These are phyloP conservation scores for Cicer chorassanicum DNA, from an alignment of 306 rosid species.

Conservation along the genomic window DNA sequence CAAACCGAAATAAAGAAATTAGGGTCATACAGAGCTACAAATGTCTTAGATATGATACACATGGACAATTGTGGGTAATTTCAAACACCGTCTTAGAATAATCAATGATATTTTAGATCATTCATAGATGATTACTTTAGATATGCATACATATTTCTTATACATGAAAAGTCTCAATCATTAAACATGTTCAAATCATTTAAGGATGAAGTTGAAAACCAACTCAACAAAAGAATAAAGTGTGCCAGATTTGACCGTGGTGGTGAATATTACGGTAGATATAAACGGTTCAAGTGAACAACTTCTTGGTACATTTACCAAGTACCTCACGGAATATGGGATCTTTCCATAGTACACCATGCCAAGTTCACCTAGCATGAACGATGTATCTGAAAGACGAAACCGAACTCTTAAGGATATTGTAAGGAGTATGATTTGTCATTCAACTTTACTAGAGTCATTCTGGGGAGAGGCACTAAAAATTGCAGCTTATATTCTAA, in stretches of 20 bases:
- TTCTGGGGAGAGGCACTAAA: too few relatives aligned
- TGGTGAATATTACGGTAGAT: not conserved
- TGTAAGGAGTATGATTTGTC: too few relatives aligned
- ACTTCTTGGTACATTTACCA: not conserved
- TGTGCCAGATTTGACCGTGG: not conserved
- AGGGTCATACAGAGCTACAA: not conserved
- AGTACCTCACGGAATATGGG: not conserved
- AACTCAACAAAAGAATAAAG: not conserved
- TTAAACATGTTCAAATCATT: not conserved
- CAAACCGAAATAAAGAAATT: not conserved
- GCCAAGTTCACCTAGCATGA: not conserved
- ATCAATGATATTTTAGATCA: too few relatives aligned
- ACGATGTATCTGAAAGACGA: not conserved
- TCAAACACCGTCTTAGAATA: too few relatives aligned
- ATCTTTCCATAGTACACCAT: not conserved
- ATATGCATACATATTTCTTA: not conserved
- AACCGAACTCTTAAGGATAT: not conserved
- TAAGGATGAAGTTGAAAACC: not conserved
- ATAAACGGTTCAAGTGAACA: not conserved
- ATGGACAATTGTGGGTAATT: not conserved
- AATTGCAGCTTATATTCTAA: too few relatives aligned
- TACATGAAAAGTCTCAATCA: not conserved
- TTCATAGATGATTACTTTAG: not conserved
- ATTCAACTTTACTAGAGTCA: not conserved
- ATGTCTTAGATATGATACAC: not conserved